A percentile compares a stretch with the other conserved stretches of the same genome.
These are phyloP conservation scores for Pichia nakasei DNA, from an alignment of 805 yeast genomes.

Conservation along the genomic window DNA sequence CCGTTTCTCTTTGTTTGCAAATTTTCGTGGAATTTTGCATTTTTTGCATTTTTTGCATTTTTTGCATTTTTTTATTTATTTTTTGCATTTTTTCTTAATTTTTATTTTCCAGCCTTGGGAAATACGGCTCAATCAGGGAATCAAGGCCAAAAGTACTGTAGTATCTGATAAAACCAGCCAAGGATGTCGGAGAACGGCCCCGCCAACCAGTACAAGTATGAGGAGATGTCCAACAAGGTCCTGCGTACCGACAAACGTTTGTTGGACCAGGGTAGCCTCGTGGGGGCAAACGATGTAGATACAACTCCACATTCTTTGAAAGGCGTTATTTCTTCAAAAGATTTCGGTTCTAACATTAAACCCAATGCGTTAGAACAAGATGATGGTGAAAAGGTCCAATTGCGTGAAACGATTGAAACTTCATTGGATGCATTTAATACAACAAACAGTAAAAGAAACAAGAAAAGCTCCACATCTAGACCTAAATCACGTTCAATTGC, in stretches of 20 bases:
- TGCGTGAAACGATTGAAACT: not conserved
- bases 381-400: conserved; percentile 14
- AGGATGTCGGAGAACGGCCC: not conserved
- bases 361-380: conserved; percentile 8
- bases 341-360: conserved; percentile 44
- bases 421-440: not conserved
- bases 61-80: too few species aligned
- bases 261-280: conserved; percentile 30
- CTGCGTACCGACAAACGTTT: conserved; percentile 48
- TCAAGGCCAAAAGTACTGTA: too few species aligned
- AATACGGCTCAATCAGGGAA: too few species aligned
- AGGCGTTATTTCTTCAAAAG: conserved; percentile 58
- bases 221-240: conserved; percentile 74
- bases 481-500: conserved; percentile 1
- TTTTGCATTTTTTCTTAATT: too few species aligned
- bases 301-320: conserved; percentile 65
- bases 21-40: too few species aligned
- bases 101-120: too few species aligned
- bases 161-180: too few species aligned
- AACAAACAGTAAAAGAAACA: too few species aligned
- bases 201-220: conserved; percentile 38
- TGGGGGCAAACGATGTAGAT: conserved; percentile 36
- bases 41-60: too few species aligned
- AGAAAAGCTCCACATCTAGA: conserved; percentile 5
- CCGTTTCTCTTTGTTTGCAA: too few species aligned